These are phyloP conservation scores for Melastoma malabathricum DNA, from an alignment of 345 rosid genomes.

Conservation along the genomic window DNA sequence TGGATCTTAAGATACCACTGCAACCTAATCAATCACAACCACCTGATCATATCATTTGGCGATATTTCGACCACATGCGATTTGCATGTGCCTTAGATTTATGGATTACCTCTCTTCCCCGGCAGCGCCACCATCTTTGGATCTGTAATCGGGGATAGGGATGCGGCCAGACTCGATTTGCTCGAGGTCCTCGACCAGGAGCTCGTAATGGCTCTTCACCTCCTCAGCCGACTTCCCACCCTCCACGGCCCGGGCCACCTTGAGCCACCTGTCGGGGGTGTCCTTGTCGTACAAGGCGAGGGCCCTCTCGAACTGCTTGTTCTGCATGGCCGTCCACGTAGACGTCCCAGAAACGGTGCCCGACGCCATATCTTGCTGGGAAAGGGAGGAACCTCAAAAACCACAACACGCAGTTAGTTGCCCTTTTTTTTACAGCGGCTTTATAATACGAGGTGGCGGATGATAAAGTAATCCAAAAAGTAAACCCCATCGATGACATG, in stretches of 20 bases:
- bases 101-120: slow-evolving; percentile 12
- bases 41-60: too few relatives aligned
- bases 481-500: too few relatives aligned
- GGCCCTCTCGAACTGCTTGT: slow-evolving; percentile 14
- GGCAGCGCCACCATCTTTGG: slow-evolving; percentile 3
- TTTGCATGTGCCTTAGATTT: background rate
- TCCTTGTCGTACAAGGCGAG: slow-evolving; percentile 12
- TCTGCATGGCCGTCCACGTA: slow-evolving; percentile 13
- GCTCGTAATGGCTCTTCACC: slow-evolving; percentile 15
- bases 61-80: background rate
- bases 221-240: slow-evolving; percentile 15
- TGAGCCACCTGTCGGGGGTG: slow-evolving; percentile 12
- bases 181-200: slow-evolving; percentile 15
- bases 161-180: slow-evolving; percentile 42
- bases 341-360: background rate
- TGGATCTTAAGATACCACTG: slow-evolving; percentile 15
- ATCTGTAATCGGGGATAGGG: slow-evolving; percentile 38
- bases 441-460: too few relatives aligned
- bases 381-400: background rate
- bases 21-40: slow-evolving; percentile 8
- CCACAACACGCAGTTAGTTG: too few relatives aligned
- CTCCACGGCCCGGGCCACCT: slow-evolving; percentile 9
- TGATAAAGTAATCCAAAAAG: too few relatives aligned
- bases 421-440: too few relatives aligned
- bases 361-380: background rate